A percentile compares a stretch with the other conserved stretches of the same genome.
Conservation (phyloP, 73 alveolate genomes). For the Paramecium sexaurelia region DNA sequence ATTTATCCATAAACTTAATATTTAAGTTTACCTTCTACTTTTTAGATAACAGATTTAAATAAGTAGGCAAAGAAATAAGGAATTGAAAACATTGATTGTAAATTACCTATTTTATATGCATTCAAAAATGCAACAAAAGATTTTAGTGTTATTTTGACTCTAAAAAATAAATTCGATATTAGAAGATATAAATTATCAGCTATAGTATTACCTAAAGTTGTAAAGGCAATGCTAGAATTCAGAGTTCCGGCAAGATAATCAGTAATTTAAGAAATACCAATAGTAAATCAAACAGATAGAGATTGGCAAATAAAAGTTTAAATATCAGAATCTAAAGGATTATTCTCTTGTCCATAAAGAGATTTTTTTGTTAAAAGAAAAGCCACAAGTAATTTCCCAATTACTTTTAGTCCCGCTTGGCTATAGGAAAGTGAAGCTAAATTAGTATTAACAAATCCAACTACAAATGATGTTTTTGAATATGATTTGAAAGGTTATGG, state of each 20-base stretch:
- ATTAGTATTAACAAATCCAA: conserved; percentile 85
- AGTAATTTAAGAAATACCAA: conserved; percentile 95
- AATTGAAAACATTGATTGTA: conserved; percentile 52
- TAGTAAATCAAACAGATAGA: conserved; percentile 92
- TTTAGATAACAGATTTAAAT: conserved; percentile 54
- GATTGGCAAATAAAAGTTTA: conserved; percentile 96
- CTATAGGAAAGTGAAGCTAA: conserved; percentile 85
- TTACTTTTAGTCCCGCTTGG: conserved; percentile 94
- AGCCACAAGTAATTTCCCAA: conserved; percentile 76
- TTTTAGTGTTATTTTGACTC: conserved; percentile 79
- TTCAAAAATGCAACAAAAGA: conserved; percentile 86
- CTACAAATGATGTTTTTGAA: conserved; percentile 93
- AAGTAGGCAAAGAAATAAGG: conserved; percentile 60
- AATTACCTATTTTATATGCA: conserved; percentile 65
- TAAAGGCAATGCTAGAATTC: conserved; percentile 94
- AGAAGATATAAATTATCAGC: conserved; percentile 93
- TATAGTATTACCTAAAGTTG: conserved; percentile 95
- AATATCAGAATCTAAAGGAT: conserved; percentile 77
- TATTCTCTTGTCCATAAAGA: conserved; percentile 66
- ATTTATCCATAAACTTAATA: conserved; percentile 58
- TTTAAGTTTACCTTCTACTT: conserved; percentile 18
- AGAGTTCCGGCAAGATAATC: conserved; percentile 94
- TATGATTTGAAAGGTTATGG: conserved; percentile 96
- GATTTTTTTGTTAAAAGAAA: conserved; percentile 84
- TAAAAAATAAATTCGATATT: conserved; percentile 91